Evolutionary conservation across 495 filamentous ascomycete species (phyloP).

Genomic region (Annulohypoxylon moriforme): DNA sequence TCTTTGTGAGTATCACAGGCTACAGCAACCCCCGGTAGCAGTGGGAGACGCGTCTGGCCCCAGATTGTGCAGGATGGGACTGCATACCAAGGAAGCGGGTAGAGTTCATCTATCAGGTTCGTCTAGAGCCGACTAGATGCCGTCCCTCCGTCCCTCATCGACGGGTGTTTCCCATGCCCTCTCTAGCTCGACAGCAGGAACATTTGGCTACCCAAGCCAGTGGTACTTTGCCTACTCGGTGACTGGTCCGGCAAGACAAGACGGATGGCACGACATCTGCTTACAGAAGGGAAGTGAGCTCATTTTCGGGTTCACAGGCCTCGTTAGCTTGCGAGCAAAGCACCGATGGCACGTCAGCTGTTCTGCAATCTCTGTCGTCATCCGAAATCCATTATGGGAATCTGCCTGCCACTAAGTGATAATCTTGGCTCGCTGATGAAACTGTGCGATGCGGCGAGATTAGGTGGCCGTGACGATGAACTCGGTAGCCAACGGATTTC

Average conservation of each 20-base stretch:
- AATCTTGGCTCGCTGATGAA: constrained; percentile 33
- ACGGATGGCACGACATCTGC: constrained; percentile 33
- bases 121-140: constrained; percentile 38
- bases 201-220: constrained; percentile 26
- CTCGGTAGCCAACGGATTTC: constrained; percentile 45
- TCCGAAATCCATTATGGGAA: constrained; percentile 28
- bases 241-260: constrained; percentile 33
- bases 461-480: constrained; percentile 41
- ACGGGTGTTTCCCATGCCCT: constrained; percentile 16
- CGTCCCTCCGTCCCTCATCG: constrained; percentile 22
- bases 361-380: constrained; percentile 46
- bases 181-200: constrained; percentile 9
- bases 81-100: constrained; percentile 23
- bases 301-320: constrained; percentile 43
- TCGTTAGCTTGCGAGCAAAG: constrained; percentile 28
- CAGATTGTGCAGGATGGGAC: constrained; percentile 11
- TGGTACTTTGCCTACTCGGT: constrained; percentile 34
- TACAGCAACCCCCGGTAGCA: constrained; percentile 16
- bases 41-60: constrained; percentile 17
- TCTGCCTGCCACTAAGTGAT: constrained; percentile 19
- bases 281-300: constrained; percentile 37
- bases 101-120: constrained; percentile 24
- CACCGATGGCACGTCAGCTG: constrained; percentile 42
- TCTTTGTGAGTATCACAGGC: constrained; percentile 21
- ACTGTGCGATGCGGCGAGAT: constrained; percentile 46